Base-by-base conservation (phyloP, 176 grass and related monocot species). In the Raddia guianensis region DNA sequence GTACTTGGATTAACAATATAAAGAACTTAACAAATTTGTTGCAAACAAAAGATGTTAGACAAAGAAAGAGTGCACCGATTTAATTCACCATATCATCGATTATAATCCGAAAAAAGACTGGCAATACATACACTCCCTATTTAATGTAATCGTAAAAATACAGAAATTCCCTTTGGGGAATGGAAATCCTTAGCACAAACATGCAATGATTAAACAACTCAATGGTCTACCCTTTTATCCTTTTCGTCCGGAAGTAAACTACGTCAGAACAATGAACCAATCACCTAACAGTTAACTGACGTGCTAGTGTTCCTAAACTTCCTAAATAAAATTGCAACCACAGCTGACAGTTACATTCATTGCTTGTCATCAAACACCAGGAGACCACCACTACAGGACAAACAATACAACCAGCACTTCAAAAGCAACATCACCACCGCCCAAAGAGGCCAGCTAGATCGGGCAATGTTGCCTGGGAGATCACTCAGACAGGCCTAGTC, bases 401-500 rank as follows among this genome's bases (percentile, higher is more conserved):
- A 46, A 64, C 58, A 43, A 16, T 16, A 40, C 18, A 5, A 33
- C 70, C 45, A 65, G 19, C 16, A 72, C 2, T 62, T 21, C 13
- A 73, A 72, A 49, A 51, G 49, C 71, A 20, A 16, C 11, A 3
- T 52, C 86, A 80, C 71, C 45, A 76, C 44, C 76, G 72, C 56
- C 48, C 40, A 49, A 73, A 56, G 34, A 49, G 57, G 19, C 12
- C 66, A 49, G 18, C 33, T 84, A 21, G 65, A 72, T 75, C 59
- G 53, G 13, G 72, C 32, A 76, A 66, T 81, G 42, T 68, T 51
- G 65, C 9, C 49, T 12, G 33, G 10, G 60, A 68, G 43, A 74
- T 81, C 43, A 58, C 49, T 5, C 66, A n/a, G 43, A 11, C n/a
- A 87, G 80, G 67, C 63, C 48, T 58, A 66, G 72, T 9, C 77